Base-by-base conservation (phyloP, 441 rosid species). In the Melastoma candidum region DNA sequence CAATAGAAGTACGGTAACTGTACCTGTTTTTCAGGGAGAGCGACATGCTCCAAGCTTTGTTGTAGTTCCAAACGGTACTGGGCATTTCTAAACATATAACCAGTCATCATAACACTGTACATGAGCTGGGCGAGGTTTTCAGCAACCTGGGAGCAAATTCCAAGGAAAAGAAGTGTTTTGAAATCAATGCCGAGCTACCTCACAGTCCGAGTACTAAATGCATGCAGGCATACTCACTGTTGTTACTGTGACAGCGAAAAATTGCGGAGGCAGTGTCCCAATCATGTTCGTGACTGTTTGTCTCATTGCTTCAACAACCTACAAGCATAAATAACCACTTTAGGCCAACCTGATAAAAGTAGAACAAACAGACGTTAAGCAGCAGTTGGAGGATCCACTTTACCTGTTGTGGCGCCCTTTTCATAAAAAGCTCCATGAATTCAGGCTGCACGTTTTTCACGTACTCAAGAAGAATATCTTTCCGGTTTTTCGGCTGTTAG, bases 251-350 rank as follows among this genome's bases (percentile, higher is more conserved):
- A 87, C 87, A 0, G 94, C 65, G 44, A 87, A 92, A 73, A 87
- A 92, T 63, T 92, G 94, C 0, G 94, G 87, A 32, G 96, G 98
- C 13, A 92, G 63, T 2, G 98, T 85, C 48, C 98, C 96, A 6
- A 92, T 87, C 96, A 87, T 92, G 61, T 83, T 92, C 12, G 95
- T 80, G 61, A 92, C 94, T 0, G 98, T 87, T 61, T 83, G 89
- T 45, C 98, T 72, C 96, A 92, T 87, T 25, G 96, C 98, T 58
- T 87, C 98, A 58, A 92, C 98, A 36, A 87, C 95, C 95, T 90
- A 53, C 25, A 54, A 64, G 54, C 22, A 48, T 48, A 14, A 61
- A 11, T 32, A 32, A 32, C 8, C 41, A 32, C 41, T 32, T 32
- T 4, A 32, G 41, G 8, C 41, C 41, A 32, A 32, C 41, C 41